Evolutionary conservation across 2,329 filamentous ascomycete genomes (phyloP), one percentile per base, ranked within the genome.

Genomic region (Trichoderma gracile): DNA sequence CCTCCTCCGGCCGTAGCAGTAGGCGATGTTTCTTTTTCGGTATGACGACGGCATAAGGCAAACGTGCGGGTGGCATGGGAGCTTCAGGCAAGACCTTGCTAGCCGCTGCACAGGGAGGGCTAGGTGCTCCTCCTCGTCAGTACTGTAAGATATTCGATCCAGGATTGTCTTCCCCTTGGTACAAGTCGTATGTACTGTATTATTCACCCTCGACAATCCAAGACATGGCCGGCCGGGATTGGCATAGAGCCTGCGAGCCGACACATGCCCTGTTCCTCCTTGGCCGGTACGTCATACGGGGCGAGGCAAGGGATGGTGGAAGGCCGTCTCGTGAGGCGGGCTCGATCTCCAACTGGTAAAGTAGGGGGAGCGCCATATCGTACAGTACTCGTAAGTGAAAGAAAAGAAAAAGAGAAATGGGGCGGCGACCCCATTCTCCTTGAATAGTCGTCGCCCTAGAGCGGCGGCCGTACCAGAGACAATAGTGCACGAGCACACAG

Each of bases 281-380:
- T 46, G 40, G 50, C 46, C 50, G 49, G 62, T 74, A 72, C 73
- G 73, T 73, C 72, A 74, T 74, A 64, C 55, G 62, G 54, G 55
- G 69, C 69, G 66, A 66, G 65, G 67, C 67, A 71, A 69, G 71
- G 72, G 69, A 65, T 68, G 68, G 58, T 68, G 68, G 71, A 75
- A 70, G 75, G 73, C 72, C 73, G 72, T 73, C 69, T 75, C 72
- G 73, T 72, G 71, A 71, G 74, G 73, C 70, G 71, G 72, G 73
- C 72, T 43, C 52, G 52, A 55, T 43, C 43, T 56, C 70, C 70
- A 72, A 63, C 46, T 62, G 64, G 65, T 55, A 68, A 68, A 63
- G 62, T 63, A 53, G 63, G n/a, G n/a, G n/a, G n/a, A n/a, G n/a
- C n/a, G n/a, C n/a, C n/a, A 46, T 62, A 57, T 10, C 25, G 17